Evolutionary conservation across 257 asterid genomes (phyloP), one percentile per base, ranked within the genome.

Genomic region (Solanum megistacrolobum): DNA sequence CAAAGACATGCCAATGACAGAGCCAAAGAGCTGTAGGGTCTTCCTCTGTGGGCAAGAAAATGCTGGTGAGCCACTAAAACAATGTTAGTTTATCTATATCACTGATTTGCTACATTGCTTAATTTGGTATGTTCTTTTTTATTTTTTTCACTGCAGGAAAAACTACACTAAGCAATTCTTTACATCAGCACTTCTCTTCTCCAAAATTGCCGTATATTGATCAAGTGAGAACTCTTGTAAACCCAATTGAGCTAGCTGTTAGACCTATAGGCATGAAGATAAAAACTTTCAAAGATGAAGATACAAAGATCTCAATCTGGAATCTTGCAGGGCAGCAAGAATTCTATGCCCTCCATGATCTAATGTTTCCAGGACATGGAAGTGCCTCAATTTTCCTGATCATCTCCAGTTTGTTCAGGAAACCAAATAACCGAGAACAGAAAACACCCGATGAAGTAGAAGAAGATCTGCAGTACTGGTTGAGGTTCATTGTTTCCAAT

Each of bases 391-490:
- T 89, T 78, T 96, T 96, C 89, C 90, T 95, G 35, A 89, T 96
- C 86, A 36, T 93, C 81, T 88, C 92, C 87, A 95, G 98, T 93
- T 90, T 96, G 88, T 95, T 90, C 90, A 90, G 89, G 90, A 92
- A 92, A 72, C 95, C 95, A 0, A 92, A 86, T 92, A 95, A 95
- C 32, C 89, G 93, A 85, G 96, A 96, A 88, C 94, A 55, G 1
- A 96, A 94, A 88, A 87, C 89, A 39, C 89, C 93, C 0, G 52
- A 5, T 12, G 98, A 96, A 89, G 89, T 96, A 34, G 99, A 94
- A 90, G 96, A 95, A 88, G 99, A 96, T 83, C 92, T 96, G 75
- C 92, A 90, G 23, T 95, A 95, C 91, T 96, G 99, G 99, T 94
- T 96, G 55, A 90, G 96, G 85, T 95, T 93, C 86, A 89, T 95